These are phyloP conservation scores for Amaranthus hypochondriacus DNA, from an alignment of 148 eudicot genomes.

Conservation along the genomic window DNA sequence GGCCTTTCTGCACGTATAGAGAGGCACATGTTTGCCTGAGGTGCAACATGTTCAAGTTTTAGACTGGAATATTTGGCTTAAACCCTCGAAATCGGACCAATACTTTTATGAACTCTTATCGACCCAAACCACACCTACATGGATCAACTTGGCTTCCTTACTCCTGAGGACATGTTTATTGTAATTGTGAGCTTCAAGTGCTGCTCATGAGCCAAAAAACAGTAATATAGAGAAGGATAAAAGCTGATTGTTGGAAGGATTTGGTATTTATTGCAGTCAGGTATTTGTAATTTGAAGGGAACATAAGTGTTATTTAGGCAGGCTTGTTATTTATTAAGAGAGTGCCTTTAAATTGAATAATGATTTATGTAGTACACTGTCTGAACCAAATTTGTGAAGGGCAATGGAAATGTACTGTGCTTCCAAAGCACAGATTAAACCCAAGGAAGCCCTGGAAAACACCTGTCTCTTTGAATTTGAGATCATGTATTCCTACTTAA, in stretches of 20 bases:
- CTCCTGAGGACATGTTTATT: conserved; percentile 40
- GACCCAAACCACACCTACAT: too few relatives aligned
- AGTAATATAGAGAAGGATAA: conserved; percentile 25
- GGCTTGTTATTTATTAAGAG: conserved; percentile 15
- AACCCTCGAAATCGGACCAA: too few relatives aligned
- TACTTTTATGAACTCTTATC: too few relatives aligned
- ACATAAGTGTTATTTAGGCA: background rate
- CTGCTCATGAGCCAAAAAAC: conserved; percentile 26
- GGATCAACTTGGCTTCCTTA: too few relatives aligned
- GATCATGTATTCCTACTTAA: background rate
- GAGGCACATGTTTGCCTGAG: too few relatives aligned
- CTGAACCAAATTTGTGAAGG: background rate
- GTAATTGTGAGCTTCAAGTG: conserved; percentile 41
- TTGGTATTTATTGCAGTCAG: conserved; percentile 25
- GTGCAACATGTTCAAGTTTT: too few relatives aligned
- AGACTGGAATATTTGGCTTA: too few relatives aligned
- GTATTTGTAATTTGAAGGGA: background rate
- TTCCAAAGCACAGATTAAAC: conserved; percentile 11
- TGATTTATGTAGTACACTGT: background rate
- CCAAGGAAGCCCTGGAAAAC: background rate
- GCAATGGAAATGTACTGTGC: background rate
- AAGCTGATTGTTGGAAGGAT: conserved; percentile 3
- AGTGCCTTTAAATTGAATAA: background rate
- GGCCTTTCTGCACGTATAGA: too few relatives aligned
- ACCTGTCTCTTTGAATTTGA: conserved; percentile 14